Base-by-base conservation (phyloP, 73 alveolate species). In the Breviolum minutum region DNA sequence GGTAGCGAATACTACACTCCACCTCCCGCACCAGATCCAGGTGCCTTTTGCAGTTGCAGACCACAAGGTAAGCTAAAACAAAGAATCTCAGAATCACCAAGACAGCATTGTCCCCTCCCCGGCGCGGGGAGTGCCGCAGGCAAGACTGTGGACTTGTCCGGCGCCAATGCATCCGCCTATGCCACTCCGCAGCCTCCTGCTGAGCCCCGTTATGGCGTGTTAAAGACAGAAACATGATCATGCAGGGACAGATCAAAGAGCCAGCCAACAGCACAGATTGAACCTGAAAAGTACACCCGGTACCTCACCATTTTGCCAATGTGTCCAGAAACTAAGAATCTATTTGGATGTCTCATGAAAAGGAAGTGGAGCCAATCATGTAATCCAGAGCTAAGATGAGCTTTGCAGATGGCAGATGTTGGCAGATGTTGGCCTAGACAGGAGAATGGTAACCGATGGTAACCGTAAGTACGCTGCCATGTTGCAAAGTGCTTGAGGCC, bases 21-120 rank as follows among this genome's bases (percentile, higher is more conserved):
- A 76, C 97, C 97, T 27, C 81, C 95, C 48, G 97, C 97, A 70
- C 88, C 87, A 54, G 97, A 90, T n/a, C 97, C 97, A 54, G 97
- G 97, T 24, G 70, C 84, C 71, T 81, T 22, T 40, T 40, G 54
- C 54, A 40, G 40, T 22, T 85, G 66, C 20, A 29, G 68, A 54
- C 8, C 82, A 30, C 13, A 81, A 54, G 20, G 63, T 54, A 14
- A 27, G 32, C 61, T 14, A 19, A 27, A 69, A 69, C 77, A 20
- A 20, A 20, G 77, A n/a, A 69, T 7, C 77, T n/a, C 26, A n/a
- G 26, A 69, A 69, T 40, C 54, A 40, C 54, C 54, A 40, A 40
- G 54, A 40, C 54, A 40, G 54, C 54, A 40, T 40, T 40, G 54
- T 40, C 54, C 3, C 54, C 54, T 40, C 54, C 54, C 54, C 3